Percentiles rank a stretch among this genome's conserved stretches.
Conservation (phyloP, 352 stramenopile genomes). For the Globisporangium splendens region DNA sequence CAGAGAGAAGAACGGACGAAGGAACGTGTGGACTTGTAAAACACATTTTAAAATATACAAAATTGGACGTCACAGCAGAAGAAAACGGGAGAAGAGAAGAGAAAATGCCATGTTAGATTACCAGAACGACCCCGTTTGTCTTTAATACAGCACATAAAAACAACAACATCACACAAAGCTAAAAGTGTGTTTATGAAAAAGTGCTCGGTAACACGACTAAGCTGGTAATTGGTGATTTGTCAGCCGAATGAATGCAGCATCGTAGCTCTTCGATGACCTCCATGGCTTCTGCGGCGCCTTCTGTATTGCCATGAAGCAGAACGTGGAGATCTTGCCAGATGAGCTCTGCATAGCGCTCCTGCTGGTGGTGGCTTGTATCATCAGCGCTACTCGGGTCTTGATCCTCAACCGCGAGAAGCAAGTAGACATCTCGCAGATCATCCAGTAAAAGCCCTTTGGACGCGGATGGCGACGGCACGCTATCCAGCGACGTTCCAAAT, state of each 20-base stretch:
- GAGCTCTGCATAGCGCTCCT: slow-evolving; percentile 26
- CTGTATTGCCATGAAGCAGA: slow-evolving; percentile 6
- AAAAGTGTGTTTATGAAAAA: background rate
- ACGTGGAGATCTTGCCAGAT: slow-evolving; percentile 29
- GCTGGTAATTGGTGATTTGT: slow-evolving; percentile 21
- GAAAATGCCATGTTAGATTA: no score
- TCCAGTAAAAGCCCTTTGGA: slow-evolving; percentile 21
- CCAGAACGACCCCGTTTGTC: no score
- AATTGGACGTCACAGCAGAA: no score
- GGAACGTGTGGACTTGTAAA: no score
- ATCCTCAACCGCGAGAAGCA: slow-evolving; percentile 11
- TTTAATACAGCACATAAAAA: no score
- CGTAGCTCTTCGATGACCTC: slow-evolving; percentile 22
- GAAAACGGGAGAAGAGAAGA: no score
- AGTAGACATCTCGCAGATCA: slow-evolving; percentile 40
- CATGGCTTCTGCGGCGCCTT: background rate
- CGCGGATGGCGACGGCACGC: no score
- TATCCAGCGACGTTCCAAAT: slow-evolving; percentile 11
- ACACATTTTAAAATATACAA: no score
- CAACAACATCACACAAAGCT: no score
- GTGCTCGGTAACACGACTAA: slow-evolving; percentile 3
- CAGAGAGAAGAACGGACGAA: no score
- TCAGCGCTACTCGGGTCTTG: background rate
- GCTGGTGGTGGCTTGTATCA: no score
- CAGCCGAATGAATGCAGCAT: slow-evolving; percentile 26